Evolutionary conservation across 208 protist genomes (phyloP).

Genomic region (Trypanosoma scelopori): DNA sequence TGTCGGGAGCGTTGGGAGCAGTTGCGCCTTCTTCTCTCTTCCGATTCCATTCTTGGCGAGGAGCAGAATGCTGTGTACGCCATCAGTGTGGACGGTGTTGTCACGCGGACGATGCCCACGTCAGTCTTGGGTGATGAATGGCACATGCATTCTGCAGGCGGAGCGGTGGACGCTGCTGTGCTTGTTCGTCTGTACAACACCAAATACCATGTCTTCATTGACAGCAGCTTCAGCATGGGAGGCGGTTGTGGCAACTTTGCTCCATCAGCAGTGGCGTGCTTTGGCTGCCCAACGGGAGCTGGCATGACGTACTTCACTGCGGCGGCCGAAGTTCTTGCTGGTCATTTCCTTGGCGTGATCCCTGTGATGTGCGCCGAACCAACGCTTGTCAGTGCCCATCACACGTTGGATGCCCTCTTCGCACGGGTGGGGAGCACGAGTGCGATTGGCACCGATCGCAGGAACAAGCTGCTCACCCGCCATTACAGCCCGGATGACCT

Average conservation of each 20-base stretch:
- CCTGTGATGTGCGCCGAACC: slow-evolving; percentile 59
- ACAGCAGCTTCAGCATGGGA: not conserved
- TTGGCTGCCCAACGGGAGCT: slow-evolving; percentile 41
- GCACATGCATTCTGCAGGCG: slow-evolving; percentile 22
- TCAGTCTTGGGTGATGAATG: slow-evolving; percentile 33
- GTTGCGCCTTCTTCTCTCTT: slow-evolving; percentile 53
- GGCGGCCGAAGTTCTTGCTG: slow-evolving; percentile 42
- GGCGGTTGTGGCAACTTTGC: not conserved
- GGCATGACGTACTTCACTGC: slow-evolving; percentile 69
- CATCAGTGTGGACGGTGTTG: slow-evolving; percentile 22
- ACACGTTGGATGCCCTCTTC: slow-evolving; percentile 46
- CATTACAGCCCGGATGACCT: slow-evolving; percentile 7
- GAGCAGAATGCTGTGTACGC: slow-evolving; percentile 63
- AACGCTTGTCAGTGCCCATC: slow-evolving; percentile 49
- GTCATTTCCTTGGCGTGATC: slow-evolving; percentile 38
- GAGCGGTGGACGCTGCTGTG: slow-evolving; percentile 2
- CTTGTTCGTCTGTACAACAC: slow-evolving; percentile 41
- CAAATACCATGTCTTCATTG: slow-evolving; percentile 54
- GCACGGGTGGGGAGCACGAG: slow-evolving; percentile 41
- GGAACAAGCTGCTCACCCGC: slow-evolving; percentile 10
- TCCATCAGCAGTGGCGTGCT: slow-evolving; percentile 35
- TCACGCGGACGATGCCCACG: slow-evolving; percentile 16
- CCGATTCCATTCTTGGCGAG: slow-evolving; percentile 40
- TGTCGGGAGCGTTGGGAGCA: slow-evolving; percentile 16
- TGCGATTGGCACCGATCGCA: slow-evolving; percentile 2